A percentile compares a stretch with the other conserved stretches of the same genome.
Conservation (phyloP, 345 rosid species). For the Lepidium sativum region DNA sequence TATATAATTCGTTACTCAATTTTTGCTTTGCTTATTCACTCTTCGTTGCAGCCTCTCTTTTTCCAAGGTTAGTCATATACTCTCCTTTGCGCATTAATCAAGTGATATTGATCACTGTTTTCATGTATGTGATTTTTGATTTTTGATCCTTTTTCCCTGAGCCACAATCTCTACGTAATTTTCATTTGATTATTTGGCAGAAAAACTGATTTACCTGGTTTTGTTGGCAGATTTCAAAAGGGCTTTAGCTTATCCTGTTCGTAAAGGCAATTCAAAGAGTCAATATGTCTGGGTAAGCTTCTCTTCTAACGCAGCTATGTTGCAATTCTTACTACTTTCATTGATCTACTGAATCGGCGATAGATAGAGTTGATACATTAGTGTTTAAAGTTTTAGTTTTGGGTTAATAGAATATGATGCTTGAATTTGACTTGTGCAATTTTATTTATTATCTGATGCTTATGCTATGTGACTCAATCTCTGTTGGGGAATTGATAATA, state of each 20-base stretch:
- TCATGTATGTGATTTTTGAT: not conserved
- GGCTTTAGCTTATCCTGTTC: not conserved
- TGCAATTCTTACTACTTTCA: too few species aligned
- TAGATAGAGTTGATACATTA: not conserved
- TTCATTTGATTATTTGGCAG: not conserved
- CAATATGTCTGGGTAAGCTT: slow-evolving; percentile 30
- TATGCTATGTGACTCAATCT: not conserved
- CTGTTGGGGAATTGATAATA: not conserved
- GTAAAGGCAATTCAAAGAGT: not conserved
- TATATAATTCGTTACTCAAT: slow-evolving; percentile 5
- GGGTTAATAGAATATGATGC: not conserved
- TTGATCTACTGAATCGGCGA: too few species aligned
- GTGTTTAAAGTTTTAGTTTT: not conserved
- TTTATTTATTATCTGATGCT: not conserved
- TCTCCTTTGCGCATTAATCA: too few species aligned
- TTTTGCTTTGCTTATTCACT: not conserved
- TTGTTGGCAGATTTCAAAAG: not conserved
- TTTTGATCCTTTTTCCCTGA: not conserved
- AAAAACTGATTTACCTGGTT: not conserved
- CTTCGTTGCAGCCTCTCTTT: slow-evolving; percentile 12
- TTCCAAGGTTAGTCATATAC: slow-evolving; percentile 9
- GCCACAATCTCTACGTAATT: not conserved
- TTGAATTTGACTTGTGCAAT: not conserved
- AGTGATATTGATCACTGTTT: too few species aligned
- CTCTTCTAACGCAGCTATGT: not conserved